Base-by-base conservation (phyloP, 345 rosid species). In the Durio zibethinus region DNA sequence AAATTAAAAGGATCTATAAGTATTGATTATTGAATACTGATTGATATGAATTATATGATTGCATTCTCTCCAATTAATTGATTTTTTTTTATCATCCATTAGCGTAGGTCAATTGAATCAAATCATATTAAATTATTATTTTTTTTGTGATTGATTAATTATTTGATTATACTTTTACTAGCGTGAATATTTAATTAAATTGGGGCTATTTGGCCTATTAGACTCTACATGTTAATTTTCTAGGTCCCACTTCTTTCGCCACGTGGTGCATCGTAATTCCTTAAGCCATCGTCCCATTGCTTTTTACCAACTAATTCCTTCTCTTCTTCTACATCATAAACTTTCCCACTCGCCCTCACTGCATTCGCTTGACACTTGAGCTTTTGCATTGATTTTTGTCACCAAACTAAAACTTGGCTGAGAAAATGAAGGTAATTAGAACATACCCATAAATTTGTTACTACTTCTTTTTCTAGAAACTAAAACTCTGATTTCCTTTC, bases 401-500 rank as follows among this genome's bases (percentile, higher is more conserved):
- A 25, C 68, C 85, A 72, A 77, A 14, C 56, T 25, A 25, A 71
- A 59, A 10, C 52, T 64, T 68, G 63, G 82, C 76, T 68, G 71
- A 21, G 65, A 81, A 78, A 72, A 89, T 89, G 92, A 89, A 89
- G 92, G 92, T 89, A 69, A 69, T 31, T 25, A 69, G 36, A 27
- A 63, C 71, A 70, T 45, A 52, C n/a, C 65, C 45, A 18, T 42
- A 20, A 10, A 45, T 70, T 63, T 11, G 11, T 21, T 2, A 7
- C 23, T 50, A 7, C 42, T 11, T 71, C 42, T 11, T 71, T 20
- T 25, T 2, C 3, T 29, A 14, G 0, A 29, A 64, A 38, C 15
- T n/a, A n/a, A 1, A 64, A 16, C 12, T 60, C 7, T 65, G 60
- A 72, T 45, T 29, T 6, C 33, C 53, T 10, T 75, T 12, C 35